Evolutionary conservation across 768 basidiomycete species (phyloP), one percentile per base, ranked within the genome.

Genomic region (Pleurotus citrinopileatus): DNA sequence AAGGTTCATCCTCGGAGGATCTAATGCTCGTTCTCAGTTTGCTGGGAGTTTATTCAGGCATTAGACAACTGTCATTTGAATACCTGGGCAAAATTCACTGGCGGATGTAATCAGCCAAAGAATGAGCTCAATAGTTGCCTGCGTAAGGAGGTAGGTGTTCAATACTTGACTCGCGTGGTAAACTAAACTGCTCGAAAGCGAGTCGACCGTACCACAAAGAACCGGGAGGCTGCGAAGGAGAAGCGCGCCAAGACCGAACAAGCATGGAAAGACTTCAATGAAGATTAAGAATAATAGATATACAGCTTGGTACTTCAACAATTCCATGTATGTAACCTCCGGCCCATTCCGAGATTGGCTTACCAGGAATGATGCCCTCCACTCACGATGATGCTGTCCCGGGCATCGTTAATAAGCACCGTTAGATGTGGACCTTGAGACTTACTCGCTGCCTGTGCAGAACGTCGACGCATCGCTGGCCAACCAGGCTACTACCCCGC

Each of bases 381-480:
- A 59, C 71, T 79, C 40, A 84, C 83, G 22, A 84, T 61, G 55
- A 85, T 84, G 60, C 82, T 84, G 62, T 23, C 54, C 13, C 13
- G 27, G 22, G n/a, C 22, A 9, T 17, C 37, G 26, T 23, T 34
- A 52, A 22, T 50, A 44, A 27, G 53, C 48, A n/a, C n/a, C n/a
- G n/a, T n/a, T n/a, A n/a, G n/a, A n/a, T n/a, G n/a, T n/a, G n/a
- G n/a, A n/a, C n/a, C n/a, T n/a, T n/a, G n/a, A n/a, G 34, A 82
- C 87, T 51, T 61, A 90, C 87, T 90, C 88, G 85, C 87, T 89
- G 1, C 88, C 87, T 0, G 89, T 91, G 62, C 86, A 89, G 64
- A 85, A 91, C 26, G 80, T 86, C 3, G 85, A 87, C 43, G 89
- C 87, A 55, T 89, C 87, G 58, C 81, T 83, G 23, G 87, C 83